These are phyloP conservation scores for Podospora sp. DNA, from an alignment of 495 filamentous ascomycete genomes.

Conservation along the genomic window DNA sequence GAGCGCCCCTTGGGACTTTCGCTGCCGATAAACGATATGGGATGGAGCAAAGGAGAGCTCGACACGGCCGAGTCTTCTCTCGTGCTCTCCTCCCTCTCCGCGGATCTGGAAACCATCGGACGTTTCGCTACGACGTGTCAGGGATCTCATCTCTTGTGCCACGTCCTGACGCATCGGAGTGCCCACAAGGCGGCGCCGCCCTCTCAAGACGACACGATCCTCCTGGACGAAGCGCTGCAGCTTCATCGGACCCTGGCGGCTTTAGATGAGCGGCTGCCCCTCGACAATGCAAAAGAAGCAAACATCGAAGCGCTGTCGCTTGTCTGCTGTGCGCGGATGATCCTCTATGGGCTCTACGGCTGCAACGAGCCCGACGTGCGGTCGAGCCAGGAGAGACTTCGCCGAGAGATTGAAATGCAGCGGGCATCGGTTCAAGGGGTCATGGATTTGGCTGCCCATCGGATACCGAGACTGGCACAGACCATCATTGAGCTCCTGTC, in stretches of 20 bases:
- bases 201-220: not conserved
- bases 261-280: slow-evolving; percentile 2
- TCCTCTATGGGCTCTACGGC: slow-evolving; percentile 13
- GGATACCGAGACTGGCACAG: not conserved
- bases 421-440: slow-evolving; percentile 7
- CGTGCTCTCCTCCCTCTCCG: not conserved
- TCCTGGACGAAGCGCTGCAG: slow-evolving; percentile 11
- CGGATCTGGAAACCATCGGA: not conserved
- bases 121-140: slow-evolving; percentile 14
- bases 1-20: not conserved
- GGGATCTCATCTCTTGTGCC: slow-evolving; percentile 3
- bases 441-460: not conserved
- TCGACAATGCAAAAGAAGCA: not conserved
- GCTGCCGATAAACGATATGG: slow-evolving; percentile 10
- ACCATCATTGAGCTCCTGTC: not conserved
- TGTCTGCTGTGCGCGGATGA: slow-evolving; percentile 2
- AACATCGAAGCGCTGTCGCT: slow-evolving; percentile 14
- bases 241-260: slow-evolving; percentile 7
- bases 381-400: not conserved
- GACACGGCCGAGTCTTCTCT: slow-evolving; percentile 5
- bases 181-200: not conserved
- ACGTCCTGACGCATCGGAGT: slow-evolving; percentile 6
- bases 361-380: slow-evolving; percentile 16
- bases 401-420: slow-evolving; percentile 13
- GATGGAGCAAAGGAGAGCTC: slow-evolving; percentile 14